Base-by-base conservation (phyloP, 2,329 filamentous ascomycete genomes). In the Sclerotinia trifoliorum region DNA sequence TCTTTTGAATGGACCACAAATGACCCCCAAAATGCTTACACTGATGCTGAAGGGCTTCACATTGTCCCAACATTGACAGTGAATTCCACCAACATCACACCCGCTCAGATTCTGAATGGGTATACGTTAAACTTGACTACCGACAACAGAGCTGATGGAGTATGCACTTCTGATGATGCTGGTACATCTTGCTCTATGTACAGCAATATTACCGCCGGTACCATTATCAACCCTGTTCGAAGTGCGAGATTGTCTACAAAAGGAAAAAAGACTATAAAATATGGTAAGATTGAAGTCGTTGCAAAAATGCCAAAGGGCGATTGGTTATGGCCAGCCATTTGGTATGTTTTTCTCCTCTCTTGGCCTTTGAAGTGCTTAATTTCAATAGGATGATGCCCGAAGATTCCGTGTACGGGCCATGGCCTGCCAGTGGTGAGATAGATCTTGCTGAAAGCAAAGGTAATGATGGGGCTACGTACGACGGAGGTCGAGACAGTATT, bases 1-100 rank as follows among this genome's bases (percentile, higher is more conserved):
- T 78, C 80, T 48, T 86, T 86, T 73, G 84, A 85, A 77, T 84
- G 83, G 83, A 85, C 84, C 0, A 86, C 84, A 7, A 78, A 75
- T 4, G 82, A 84, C 70, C 70, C 76, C 0, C 75, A 74, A 65
- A 86, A 86, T 74, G 77, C 80, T 19, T 86, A 81, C 73, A 78
- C 81, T 48, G 81, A 84, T 72, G 75, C 72, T 0, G 76, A 81
- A 35, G 83, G 83, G n/a, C 78, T 86, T 52, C 83, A 85, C 74
- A 85, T 86, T 63, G 80, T 84, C n/a, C 84, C 83, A 10, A 85
- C 84, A 0, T 75, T 85, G 24, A 85, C 83, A 19, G 79, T 78
- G 39, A 76, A 80, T 63, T 78, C 76, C 0, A 81, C 80, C 0
- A 65, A 71, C 61, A 80, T 83, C 65, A 80, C 79, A 3, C 73